Evolutionary conservation across 1,139 yeast genomes (phyloP), one percentile per base, ranked within the genome.

Genomic region (Suhomyces atakaporum): DNA sequence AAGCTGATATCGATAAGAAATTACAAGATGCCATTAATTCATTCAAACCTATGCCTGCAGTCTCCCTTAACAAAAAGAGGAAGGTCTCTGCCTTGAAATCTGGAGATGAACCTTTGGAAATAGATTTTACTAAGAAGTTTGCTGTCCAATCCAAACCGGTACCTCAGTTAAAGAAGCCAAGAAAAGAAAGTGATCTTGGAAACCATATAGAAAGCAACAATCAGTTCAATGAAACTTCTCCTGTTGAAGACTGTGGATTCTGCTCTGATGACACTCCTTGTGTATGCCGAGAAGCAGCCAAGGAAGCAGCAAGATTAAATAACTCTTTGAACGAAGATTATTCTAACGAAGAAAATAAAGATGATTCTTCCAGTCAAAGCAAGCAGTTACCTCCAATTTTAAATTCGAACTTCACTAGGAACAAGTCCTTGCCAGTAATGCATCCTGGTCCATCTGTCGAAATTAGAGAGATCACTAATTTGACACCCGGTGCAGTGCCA

Each of bases 221-320:
- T 31, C 13, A 30, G 3, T 69, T 69, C 36, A 59, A 70, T 48
- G 69, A 64, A 45, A 46, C 62, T 26, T 73, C 81, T 1, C 83
- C 85, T 3, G 77, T 80, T 39, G 95, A 86, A 46, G 77, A 82
- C 43, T 90, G 97, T 62, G 97, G 97, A 1, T 90, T 90, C 60
- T 90, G 97, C 55, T 79, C 95, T 1, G 95, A 85, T 50, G 95
- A 84, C 46, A 82, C 95, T 0, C 94, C 95, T 4, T 90, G 97
- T 62, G 86, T 90, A 3, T 90, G 97, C 59, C 78, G 92, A 21
- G 96, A 84, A 53, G 85, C 90, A 7, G 89, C 83, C 1, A 74
- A 74, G 48, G 86, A 80, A 47, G 75, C 76, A 2, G 76, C 74
- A 1, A 49, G 61, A 25, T 50, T 70, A 33, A 62, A 58, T 33